Conservation (phyloP, 78 protist species). For the Dictyostelium citrinum region DNA sequence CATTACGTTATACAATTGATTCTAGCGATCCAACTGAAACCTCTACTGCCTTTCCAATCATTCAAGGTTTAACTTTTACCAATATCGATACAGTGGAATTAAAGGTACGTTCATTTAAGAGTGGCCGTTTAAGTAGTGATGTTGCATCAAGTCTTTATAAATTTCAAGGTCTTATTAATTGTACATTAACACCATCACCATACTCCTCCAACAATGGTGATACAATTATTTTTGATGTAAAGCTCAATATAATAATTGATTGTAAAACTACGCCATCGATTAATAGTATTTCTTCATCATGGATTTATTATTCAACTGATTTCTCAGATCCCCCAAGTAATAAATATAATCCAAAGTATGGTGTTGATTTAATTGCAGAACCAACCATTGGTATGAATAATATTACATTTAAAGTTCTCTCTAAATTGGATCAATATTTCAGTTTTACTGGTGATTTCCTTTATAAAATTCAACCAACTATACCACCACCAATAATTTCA, state of each 20-base stretch:
- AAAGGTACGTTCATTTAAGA: neutral
- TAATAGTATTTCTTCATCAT: neutral
- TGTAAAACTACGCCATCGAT: neutral
- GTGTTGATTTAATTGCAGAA: neutral
- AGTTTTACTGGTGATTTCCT: neutral
- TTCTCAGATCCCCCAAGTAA: neutral
- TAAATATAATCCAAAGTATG: conserved; percentile 21
- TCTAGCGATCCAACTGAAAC: neutral
- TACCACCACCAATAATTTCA: conserved; percentile 1
- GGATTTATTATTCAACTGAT: neutral
- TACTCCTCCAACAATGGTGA: neutral
- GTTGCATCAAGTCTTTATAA: neutral
- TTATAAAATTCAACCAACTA: neutral
- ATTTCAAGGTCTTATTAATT: neutral
- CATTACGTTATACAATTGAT: neutral
- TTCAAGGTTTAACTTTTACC: neutral
- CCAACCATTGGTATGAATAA: neutral
- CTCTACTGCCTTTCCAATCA: neutral
- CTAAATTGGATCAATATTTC: neutral
- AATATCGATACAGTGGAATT: neutral
- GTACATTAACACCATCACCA: neutral
- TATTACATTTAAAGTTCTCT: neutral
- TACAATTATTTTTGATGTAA: neutral
- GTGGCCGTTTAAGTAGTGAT: neutral
- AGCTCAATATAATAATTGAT: neutral